Evolutionary conservation across 2,329 filamentous ascomycete species (phyloP).

Genomic region (Blastomyces silverae): DNA sequence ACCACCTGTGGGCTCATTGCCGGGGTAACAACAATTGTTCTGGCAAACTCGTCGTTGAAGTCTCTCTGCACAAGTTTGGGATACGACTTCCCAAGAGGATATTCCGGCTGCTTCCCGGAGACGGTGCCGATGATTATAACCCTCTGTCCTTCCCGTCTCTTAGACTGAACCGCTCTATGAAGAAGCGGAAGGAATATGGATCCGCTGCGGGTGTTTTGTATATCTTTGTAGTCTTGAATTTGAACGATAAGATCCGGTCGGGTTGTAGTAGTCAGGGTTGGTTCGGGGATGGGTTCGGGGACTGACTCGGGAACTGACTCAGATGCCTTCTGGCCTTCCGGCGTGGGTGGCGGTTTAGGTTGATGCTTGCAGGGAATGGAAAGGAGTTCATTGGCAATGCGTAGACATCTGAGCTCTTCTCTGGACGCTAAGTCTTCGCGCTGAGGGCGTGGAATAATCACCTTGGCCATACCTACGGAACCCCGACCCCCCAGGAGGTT

Average conservation of each 20-base stretch:
- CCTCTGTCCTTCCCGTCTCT: constrained; percentile 63
- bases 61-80: constrained; percentile 45
- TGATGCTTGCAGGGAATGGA: constrained; percentile 23
- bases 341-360: constrained; percentile 12
- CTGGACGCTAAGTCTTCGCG: constrained; percentile 19
- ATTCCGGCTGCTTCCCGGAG: constrained; percentile 50
- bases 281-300: constrained; percentile 17
- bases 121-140: constrained; percentile 78
- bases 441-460: constrained; percentile 17
- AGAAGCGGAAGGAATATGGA: constrained; percentile 62
- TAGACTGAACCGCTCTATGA: constrained; percentile 62
- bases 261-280: constrained; percentile 20
- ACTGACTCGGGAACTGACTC: constrained; percentile 17
- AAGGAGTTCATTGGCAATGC: constrained; percentile 34
- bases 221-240: constrained; percentile 71
- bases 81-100: constrained; percentile 38
- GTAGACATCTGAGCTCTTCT: constrained; percentile 31
- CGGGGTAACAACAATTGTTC: constrained; percentile 51
- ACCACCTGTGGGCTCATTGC: constrained; percentile 36
- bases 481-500: constrained; percentile 18
- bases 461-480: constrained; percentile 20
- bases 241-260: constrained; percentile 59
- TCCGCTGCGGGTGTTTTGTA: constrained; percentile 63
- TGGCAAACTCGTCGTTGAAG: constrained; percentile 43
- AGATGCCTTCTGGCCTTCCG: constrained; percentile 5